These are phyloP conservation scores for Sphaerulina musiva DNA, from an alignment of 2,329 filamentous ascomycete species.

Conservation along the genomic window DNA sequence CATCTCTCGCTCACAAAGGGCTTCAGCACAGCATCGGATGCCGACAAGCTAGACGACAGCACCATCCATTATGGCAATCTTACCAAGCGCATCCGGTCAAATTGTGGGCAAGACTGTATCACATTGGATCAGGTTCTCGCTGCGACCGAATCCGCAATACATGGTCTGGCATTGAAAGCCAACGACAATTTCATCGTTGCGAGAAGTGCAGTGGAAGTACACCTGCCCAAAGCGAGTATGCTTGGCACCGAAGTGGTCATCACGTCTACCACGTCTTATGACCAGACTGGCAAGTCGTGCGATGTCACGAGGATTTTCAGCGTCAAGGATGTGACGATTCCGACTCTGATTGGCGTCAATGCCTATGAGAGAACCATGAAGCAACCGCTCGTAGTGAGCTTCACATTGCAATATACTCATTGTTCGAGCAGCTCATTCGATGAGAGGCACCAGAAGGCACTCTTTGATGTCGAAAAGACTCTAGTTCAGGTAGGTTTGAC, in stretches of 20 bases:
- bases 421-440: too few relatives aligned
- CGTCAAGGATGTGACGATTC: constrained; percentile 51
- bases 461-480: constrained; percentile 55
- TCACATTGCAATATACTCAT: constrained; percentile 47
- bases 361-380: constrained; percentile 58
- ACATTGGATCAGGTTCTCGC: background rate
- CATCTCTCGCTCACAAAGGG: constrained; percentile 49
- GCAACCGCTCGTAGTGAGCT: constrained; percentile 59
- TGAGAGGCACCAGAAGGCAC: constrained; percentile 13
- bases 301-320: constrained; percentile 35
- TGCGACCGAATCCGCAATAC: constrained; percentile 18
- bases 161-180: constrained; percentile 26
- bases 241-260: constrained; percentile 47
- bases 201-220: constrained; percentile 34
- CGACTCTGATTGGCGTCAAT: constrained; percentile 67
- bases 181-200: constrained; percentile 20
- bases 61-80: constrained; percentile 70
- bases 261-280: constrained; percentile 31
- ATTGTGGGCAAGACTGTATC: background rate
- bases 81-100: constrained; percentile 53
- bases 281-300: constrained; percentile 20
- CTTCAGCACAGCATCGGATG: constrained; percentile 53
- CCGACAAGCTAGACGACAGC: constrained; percentile 58
- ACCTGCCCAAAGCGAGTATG: constrained; percentile 62
- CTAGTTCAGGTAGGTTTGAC: constrained; percentile 53